phyloP scores from a whole-genome alignment of 345 rosid species.

The Gossypium bickii region DNA sequence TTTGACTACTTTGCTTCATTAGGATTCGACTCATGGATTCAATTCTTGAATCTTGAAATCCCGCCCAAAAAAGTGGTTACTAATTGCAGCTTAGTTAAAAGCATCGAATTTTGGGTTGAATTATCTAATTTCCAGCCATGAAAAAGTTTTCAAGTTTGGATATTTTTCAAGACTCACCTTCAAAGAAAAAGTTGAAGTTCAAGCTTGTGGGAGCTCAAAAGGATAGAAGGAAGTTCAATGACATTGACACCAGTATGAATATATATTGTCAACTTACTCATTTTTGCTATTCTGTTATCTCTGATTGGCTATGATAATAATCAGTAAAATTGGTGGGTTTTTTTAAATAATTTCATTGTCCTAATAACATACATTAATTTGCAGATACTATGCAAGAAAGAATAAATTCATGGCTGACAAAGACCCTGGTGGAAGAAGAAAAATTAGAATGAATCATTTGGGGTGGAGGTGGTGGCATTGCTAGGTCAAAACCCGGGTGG shows the following conservation, averaged over 20 bases:
- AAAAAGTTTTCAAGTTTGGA: not conserved
- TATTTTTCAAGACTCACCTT: not conserved
- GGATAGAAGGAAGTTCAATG: not conserved
- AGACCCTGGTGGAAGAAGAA: too few species aligned
- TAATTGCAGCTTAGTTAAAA: not conserved
- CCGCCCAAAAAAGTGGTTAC: not conserved
- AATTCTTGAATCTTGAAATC: too few species aligned
- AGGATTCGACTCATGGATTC: too few species aligned
- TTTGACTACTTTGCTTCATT: too few species aligned
- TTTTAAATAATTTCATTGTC: too few species aligned
- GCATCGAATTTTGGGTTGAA: not conserved
- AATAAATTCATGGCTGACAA: too few species aligned
- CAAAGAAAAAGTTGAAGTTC: not conserved
- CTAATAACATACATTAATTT: too few species aligned
- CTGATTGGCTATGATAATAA: too few species aligned
- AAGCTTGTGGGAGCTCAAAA: not conserved
- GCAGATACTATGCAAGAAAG: too few species aligned
- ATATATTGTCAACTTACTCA: too few species aligned
- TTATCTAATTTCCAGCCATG: not conserved
- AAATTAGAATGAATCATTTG: not conserved
- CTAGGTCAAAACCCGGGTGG: constrained; percentile 27
- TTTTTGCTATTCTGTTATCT: too few species aligned
- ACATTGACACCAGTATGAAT: not conserved
- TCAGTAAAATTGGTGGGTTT: too few species aligned
- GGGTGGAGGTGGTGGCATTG: constrained; percentile 23